Percentiles rank a stretch among this genome's conserved stretches.
Evolutionary conservation across 176 grass and related monocot species (phyloP).

Genomic region (Bromus sterilis): DNA sequence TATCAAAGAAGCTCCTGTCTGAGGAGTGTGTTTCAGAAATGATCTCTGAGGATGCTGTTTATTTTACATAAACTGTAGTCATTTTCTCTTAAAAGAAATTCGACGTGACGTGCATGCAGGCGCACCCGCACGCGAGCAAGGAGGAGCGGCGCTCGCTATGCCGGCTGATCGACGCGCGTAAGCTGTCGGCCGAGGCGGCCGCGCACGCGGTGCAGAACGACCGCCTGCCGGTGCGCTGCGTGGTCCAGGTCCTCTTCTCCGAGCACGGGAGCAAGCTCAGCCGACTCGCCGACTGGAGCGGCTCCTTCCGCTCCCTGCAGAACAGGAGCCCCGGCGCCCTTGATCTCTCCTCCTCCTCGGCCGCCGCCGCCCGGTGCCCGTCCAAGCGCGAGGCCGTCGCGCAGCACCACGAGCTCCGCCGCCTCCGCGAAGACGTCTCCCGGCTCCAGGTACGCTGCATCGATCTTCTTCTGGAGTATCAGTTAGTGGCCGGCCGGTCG

Average conservation of each 20-base stretch:
- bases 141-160: conserved; percentile 71
- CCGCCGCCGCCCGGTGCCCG: conserved; percentile 36
- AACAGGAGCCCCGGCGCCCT: conserved; percentile 31
- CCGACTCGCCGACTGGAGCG: conserved; percentile 51
- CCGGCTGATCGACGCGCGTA: conserved; percentile 75
- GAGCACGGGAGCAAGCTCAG: conserved; percentile 59
- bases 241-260: conserved; percentile 84
- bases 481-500: not conserved
- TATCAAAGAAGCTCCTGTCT: too few relatives aligned
- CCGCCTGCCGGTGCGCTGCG: conserved; percentile 73
- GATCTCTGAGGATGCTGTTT: too few relatives aligned
- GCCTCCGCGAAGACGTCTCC: conserved; percentile 71
- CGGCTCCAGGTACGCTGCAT: conserved; percentile 34
- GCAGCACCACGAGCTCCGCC: conserved; percentile 74
- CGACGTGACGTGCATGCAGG: conserved; percentile 29
- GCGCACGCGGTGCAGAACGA: conserved; percentile 90
- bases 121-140: conserved; percentile 62
- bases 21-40: too few relatives aligned
- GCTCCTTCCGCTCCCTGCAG: conserved; percentile 53
- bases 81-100: too few relatives aligned
- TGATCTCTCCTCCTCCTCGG: not conserved
- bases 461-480: not conserved
- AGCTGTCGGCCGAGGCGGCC: conserved; percentile 83
- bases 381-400: conserved; percentile 62
- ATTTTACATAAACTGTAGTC: too few relatives aligned